Base-by-base conservation (phyloP, 495 filamentous ascomycete genomes). In the Trichocladium antarcticum region DNA sequence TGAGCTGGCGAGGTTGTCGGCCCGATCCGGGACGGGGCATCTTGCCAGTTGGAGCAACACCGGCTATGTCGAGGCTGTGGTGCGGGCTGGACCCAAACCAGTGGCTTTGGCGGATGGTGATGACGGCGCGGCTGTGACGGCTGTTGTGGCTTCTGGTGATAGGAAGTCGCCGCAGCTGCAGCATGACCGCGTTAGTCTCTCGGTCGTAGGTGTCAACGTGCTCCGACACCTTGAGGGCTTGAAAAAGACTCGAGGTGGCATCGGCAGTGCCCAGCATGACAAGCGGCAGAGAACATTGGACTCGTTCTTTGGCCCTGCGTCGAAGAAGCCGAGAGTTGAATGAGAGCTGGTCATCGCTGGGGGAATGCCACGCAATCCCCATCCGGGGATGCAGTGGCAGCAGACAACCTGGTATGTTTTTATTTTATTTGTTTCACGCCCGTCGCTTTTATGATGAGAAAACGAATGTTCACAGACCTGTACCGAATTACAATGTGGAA, bases 391-490 rank as follows among this genome's bases (percentile, higher is more conserved):
- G 1, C 21, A 5, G 39, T 3, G 5, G 6, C 15, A 39, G 2
- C 1, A 28, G 19, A 6, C 21, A 42, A 48, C 27, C 52, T 51
- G 56, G 64, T 72, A 69, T 39, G 66, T 66, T 55, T n/a, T 47
- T 37, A 32, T 40, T 56, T 56, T 51, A 49, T 55, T 47, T 14
- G 20, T 53, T 41, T 43, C 16, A 36, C 39, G 9, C 16, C 38
- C 42, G 11, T 16, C 19, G 38, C 47, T 67, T 65, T 63, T 56
- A 77, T 80, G 78, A 83, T 83, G 79, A 83, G 61, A 74, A 64
- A 76, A 66, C 66, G 57, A 68, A 76, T 35, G 74, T 77, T 77
- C 80, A 83, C 80, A 86, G 82, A 86, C 82, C 82, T 86, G 82
- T 81, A 82, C 82, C 74, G 79, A 86, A 81, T 59, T 40, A 54